These are phyloP conservation scores for Eudorina sp. DNA, from an alignment of 139 green algal species.

Conservation along the genomic window DNA sequence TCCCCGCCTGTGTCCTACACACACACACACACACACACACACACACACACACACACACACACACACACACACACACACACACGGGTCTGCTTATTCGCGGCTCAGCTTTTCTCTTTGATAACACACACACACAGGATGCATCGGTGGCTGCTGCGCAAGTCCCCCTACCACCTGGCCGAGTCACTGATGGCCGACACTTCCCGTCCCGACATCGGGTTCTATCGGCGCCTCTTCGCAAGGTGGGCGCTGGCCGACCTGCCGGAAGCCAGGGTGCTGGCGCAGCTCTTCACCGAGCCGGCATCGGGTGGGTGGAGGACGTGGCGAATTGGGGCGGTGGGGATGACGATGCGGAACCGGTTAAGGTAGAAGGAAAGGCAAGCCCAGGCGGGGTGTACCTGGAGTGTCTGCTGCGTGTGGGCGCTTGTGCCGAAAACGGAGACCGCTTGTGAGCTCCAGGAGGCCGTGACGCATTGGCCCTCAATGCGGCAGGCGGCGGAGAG, in stretches of 20 bases:
- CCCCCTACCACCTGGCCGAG: neutral
- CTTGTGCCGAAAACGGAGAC: no score
- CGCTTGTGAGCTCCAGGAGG: no score
- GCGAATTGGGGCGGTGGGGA: no score
- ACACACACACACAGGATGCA: slow-evolving; percentile 3
- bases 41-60: neutral
- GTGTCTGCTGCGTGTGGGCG: no score
- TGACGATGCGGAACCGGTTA: no score
- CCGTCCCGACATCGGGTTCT: neutral
- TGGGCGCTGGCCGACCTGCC: slow-evolving; percentile 31
- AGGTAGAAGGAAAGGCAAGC: no score
- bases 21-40: neutral
- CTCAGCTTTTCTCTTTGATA: no score
- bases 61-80: no score
- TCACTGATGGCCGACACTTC: neutral
- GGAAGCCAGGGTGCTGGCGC: neutral
- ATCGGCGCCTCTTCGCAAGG: slow-evolving; percentile 11
- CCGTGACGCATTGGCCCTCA: no score
- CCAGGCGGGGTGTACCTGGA: no score
- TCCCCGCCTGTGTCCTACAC: neutral
- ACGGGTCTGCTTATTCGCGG: no score
- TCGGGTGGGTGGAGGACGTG: slow-evolving; percentile 18
- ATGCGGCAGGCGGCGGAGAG: no score
- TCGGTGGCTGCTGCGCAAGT: slow-evolving; percentile 20
- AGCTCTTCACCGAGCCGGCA: neutral